Base-by-base conservation (phyloP, 2,329 filamentous ascomycete species). In the Beauveria australis region DNA sequence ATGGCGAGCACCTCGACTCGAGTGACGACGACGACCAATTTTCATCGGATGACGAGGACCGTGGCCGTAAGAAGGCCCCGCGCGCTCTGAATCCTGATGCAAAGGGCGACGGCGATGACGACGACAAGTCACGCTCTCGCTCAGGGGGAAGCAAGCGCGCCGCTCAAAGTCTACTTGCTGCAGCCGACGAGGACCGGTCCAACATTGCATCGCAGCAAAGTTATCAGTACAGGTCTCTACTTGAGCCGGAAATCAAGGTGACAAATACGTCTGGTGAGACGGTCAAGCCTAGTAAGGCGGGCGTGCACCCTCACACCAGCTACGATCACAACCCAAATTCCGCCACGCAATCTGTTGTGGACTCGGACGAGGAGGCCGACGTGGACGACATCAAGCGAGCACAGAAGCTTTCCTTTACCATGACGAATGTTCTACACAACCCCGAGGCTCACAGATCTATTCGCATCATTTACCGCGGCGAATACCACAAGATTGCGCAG, bases 401-500 rank as follows among this genome's bases (percentile, higher is more conserved):
- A 0, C 94, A 97, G 73, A 90, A 89, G 64, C 81, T 99, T 53
- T 83, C 87, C 1, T 83, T 97, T 63, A 87, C 86, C 54, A 87
- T 92, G 75, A 96, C 92, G 0, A 83, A 88, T 7, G 86, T 96
- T 63, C 85, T 89, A 63, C 88, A 87, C 12, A 89, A 87, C 2
- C 86, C 88, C 1, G 88, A 89, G 55, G 83, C 87, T 1, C 88
- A 93, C 70, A 87, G 94, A 43, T 89, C 91, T 10, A 89, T 97
- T 28, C 88, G 92, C 22, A 94, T 95, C 63, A 89, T 97, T 63
- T 88, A 96, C 65, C 88, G 94, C 16, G 94, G 94, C 44, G 90
- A 97, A 66, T 97, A 91, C 70, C 76, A 78, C 54, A 83, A 85
- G 66, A 87, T 96, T 65, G 86, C 89, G 48, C 82, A 88, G 65